A percentile compares a stretch with the other conserved stretches of the same genome.
Evolutionary conservation across 148 eudicot genomes (phyloP).

Genomic region (Camellia japonica): DNA sequence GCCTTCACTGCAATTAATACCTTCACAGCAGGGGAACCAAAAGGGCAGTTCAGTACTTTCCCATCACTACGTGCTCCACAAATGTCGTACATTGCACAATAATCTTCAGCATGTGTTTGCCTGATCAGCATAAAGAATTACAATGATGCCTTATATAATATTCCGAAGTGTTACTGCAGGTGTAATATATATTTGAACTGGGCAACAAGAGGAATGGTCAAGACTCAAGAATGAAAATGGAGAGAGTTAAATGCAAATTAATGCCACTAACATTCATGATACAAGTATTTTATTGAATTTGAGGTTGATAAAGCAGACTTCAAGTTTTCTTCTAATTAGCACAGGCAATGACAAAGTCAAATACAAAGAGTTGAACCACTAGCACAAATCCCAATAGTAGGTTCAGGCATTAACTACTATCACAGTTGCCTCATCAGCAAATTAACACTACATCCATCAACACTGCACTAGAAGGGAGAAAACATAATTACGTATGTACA

Average conservation of each 20-base stretch:
- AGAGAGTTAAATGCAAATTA: background rate
- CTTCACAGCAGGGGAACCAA: slow-evolving; percentile 71
- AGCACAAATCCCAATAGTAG: background rate
- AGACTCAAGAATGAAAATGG: background rate
- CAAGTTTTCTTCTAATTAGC: background rate
- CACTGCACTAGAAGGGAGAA: background rate
- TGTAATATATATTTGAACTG: background rate
- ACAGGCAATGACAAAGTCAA: background rate
- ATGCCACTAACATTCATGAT: background rate
- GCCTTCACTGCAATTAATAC: slow-evolving; percentile 33
- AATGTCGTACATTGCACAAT: slow-evolving; percentile 88
- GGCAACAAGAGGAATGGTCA: background rate
- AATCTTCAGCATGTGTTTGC: slow-evolving; percentile 54
- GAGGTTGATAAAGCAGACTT: background rate
- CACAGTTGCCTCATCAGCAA: background rate
- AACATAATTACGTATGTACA: background rate
- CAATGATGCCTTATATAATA: background rate
- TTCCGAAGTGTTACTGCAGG: too few species aligned
- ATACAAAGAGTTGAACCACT: background rate
- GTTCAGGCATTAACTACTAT: background rate
- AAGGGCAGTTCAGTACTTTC: slow-evolving; percentile 81
- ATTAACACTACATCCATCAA: background rate
- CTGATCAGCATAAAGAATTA: slow-evolving; percentile 31
- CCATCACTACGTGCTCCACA: slow-evolving; percentile 81
- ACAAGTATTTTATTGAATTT: background rate